Evolutionary conservation across 164 flowering plant genomes (phyloP), one percentile per base, ranked within the genome.

Genomic region (Akebia trifoliata): DNA sequence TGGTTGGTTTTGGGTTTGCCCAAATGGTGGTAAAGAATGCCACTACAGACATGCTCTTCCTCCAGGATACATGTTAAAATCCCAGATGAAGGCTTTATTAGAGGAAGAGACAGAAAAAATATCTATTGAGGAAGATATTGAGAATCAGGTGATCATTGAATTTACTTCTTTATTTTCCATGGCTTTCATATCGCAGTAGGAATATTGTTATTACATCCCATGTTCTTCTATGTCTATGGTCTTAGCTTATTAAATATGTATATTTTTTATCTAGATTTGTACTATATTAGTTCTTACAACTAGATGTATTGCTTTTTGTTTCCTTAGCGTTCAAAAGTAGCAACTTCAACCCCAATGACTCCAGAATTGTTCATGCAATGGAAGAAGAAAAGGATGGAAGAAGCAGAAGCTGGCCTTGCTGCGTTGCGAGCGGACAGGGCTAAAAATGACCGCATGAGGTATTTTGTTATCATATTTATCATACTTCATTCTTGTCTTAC

Each of bases 1-100:
- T 78, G 99, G 99, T 34, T 93, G 97, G 97, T 90, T 93, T 57
- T 93, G 98, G 98, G 81, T 38, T 50, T 93, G 99, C 65, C 99
- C 99, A 40, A 93, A 90, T 78, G 99, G 97, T 60, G 79, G 82
- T 22, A 85, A 81, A 76, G 84, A 80, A 1, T 93, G 98, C 54
- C 85, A 78, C 52, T 93, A 93, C 62, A 82, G 98, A 57, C 98
- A 90, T 78, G 97, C 98, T 57, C 96, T 93, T 70, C 98, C 98
- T 54, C 92, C 94, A 1, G 97, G 98, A 54, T 93, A 90, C 72
- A 69, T 90, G 57, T 60, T 93, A 42, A 93, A 93, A 70, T 93
- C 98, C 68, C 98, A 93, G 69, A 93, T 93, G 96, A 93, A 93
- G 75, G 92, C 97, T 39, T 73, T 93, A 12, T 59, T 93, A n/a